Conservation (phyloP, 225 moss, liverwort and hornwort genomes). For the Physcomitrellopsis africana region DNA sequence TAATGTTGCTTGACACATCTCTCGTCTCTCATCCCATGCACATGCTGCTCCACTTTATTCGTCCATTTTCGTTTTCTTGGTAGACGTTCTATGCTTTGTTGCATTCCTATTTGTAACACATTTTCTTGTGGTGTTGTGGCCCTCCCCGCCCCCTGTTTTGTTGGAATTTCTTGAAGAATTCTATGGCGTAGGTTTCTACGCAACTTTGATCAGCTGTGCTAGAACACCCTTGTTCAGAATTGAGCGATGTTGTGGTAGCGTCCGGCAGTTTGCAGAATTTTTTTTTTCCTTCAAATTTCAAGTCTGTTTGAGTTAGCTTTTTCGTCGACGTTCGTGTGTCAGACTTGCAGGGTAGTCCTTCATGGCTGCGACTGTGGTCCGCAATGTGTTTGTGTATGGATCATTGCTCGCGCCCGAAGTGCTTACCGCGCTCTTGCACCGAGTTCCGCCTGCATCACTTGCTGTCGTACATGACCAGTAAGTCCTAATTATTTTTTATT, state of each 20-base stretch:
- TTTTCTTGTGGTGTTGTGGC: not conserved
- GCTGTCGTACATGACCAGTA: constrained; percentile 71
- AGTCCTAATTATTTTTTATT: constrained; percentile 16
- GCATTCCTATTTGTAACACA: not conserved
- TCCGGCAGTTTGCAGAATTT: not conserved
- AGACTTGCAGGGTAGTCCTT: constrained; percentile 24
- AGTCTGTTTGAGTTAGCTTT: not conserved
- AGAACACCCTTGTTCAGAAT: not conserved
- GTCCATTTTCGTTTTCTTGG: not conserved
- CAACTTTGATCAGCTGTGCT: not conserved
- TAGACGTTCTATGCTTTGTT: not conserved
- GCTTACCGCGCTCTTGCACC: constrained; percentile 63
- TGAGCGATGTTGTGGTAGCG: not conserved
- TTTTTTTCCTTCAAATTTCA: not conserved
- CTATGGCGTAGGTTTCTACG: not conserved
- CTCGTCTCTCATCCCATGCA: too few species aligned
- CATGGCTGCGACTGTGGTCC: constrained; percentile 50
- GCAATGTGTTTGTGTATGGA: constrained; percentile 89
- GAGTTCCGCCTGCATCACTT: constrained; percentile 59
- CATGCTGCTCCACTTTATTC: too few species aligned
- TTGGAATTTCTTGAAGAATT: not conserved
- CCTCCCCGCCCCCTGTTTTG: not conserved
- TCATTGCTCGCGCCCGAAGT: constrained; percentile 88
- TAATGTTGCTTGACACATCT: too few species aligned
- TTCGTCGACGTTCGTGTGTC: not conserved